Evolutionary conservation across 2,329 filamentous ascomycete genomes (phyloP), one percentile per base, ranked within the genome.

Genomic region (Biscogniauxia sp.): DNA sequence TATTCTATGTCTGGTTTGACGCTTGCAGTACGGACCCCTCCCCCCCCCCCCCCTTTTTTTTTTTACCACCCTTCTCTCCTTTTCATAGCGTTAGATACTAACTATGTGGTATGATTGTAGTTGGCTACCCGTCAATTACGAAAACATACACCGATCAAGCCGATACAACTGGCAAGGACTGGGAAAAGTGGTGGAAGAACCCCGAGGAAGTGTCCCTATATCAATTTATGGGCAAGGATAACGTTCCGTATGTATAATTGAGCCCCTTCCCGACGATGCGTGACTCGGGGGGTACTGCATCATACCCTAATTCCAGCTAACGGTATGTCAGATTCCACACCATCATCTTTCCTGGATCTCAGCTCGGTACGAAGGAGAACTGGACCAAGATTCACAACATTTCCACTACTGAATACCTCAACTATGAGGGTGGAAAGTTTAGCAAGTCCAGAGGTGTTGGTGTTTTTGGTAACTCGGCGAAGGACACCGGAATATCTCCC

Each of bases 201-300:
- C 92, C 92, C 0, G 89, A 96, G 52, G 83, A 96, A 37, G 93
- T 97, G 54, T 85, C 89, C 72, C 84, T 97, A 13, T 97, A 95
- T 76, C 93, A 97, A 78, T 96, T 97, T 82, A 91, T 97, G 86
- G 93, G 93, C 78, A 97, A 97, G 75, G 91, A 94, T 75, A 93
- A 94, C 67, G 90, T 80, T 19, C 78, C 78, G 61, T 70, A 55
- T 59, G 64, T 23, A 62, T 59, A 17, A 37, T 52, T 19, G 4
- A 6, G 19, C 20, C 15, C 28, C n/a, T 45, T 55, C 6, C 20
- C 41, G n/a, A 28, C 51, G 11, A n/a, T 15, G 25, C 23, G 0
- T 20, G 11, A 13, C 28, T 9, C 4, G 28, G 28, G 28, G 28
- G 11, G 11, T 28, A 32, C 28, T 32, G 11, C 11, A 32, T 32